Percentiles rank a stretch among this genome's conserved stretches.
These are phyloP conservation scores for Penicillium argentinense DNA, from an alignment of 495 filamentous ascomycete species.

Conservation along the genomic window DNA sequence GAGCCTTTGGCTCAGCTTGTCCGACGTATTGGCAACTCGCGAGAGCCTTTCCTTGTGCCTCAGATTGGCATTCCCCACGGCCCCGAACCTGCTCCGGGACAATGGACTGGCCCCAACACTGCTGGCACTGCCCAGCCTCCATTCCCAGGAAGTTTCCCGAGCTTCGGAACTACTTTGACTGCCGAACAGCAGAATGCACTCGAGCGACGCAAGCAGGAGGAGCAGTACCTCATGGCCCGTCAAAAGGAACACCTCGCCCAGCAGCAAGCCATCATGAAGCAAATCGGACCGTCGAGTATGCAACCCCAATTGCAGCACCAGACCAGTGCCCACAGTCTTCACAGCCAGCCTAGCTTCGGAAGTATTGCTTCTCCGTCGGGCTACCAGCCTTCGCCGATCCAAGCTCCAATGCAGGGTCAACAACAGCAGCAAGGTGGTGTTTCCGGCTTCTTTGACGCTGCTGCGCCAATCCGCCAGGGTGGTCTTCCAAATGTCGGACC, in stretches of 20 bases:
- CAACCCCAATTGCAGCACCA: conserved; percentile 78
- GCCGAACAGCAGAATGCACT: conserved; percentile 97
- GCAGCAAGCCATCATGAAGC: conserved; percentile 76
- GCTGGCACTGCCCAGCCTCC: conserved; percentile 81
- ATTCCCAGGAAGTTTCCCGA: conserved; percentile 93
- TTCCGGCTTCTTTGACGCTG: conserved; percentile 70
- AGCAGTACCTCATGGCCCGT: conserved; percentile 92
- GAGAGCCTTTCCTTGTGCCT: conserved; percentile 95
- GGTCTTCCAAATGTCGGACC: conserved; percentile 46
- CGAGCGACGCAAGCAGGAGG: conserved; percentile 94
- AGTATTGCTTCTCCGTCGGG: conserved; percentile 85
- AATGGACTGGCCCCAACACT: conserved; percentile 41
- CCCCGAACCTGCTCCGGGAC: conserved; percentile 48
- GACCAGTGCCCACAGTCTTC: conserved; percentile 88
- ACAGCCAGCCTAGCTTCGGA: conserved; percentile 92
- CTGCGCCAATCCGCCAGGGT: conserved; percentile 39
- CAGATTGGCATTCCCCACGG: conserved; percentile 94
- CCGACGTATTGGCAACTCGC: conserved; percentile 92
- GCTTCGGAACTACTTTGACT: conserved; percentile 95
- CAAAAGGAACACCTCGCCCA: conserved; percentile 92
- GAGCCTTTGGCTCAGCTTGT: conserved; percentile 96
- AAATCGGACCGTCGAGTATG: conserved; percentile 55
- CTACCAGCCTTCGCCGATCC: conserved; percentile 70
- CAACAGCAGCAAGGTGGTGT: conserved; percentile 43
- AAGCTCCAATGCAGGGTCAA: conserved; percentile 59